Conservation (phyloP, 164 flowering plant species). For the Santalum album region DNA sequence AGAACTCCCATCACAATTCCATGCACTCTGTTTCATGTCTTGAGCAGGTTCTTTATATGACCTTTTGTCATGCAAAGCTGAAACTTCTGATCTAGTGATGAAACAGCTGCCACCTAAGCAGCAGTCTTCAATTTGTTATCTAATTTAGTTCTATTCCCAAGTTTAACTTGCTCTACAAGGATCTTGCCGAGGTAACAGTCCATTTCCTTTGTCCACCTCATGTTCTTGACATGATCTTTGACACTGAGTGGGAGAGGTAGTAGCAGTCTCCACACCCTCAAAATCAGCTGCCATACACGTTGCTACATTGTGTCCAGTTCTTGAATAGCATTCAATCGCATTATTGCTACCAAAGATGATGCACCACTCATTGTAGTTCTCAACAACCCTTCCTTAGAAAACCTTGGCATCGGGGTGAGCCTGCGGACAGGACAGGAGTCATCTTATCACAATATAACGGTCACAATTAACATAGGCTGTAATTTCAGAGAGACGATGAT, state of each 20-base stretch:
- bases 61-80: conserved; percentile 10
- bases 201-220: conserved; percentile 17
- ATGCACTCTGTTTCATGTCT: conserved; percentile 13
- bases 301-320: not conserved
- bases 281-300: not conserved
- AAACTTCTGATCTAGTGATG: conserved; percentile 10
- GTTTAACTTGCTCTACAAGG: conserved; percentile 15
- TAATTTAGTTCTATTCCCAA: conserved; percentile 11
- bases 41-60: conserved; percentile 12
- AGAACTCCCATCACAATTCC: conserved; percentile 13
- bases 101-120: conserved; percentile 10
- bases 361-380: conserved; percentile 12
- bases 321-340: conserved; percentile 4
- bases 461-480: not conserved
- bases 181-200: conserved; percentile 8
- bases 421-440: conserved; percentile 1
- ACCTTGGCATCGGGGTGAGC: conserved; percentile 11
- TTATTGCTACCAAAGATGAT: conserved; percentile 9
- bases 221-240: conserved; percentile 8
- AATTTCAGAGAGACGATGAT: not conserved
- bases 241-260: not conserved
- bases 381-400: conserved; percentile 9
- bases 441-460: not conserved
- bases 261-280: conserved; percentile 3
- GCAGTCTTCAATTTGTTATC: conserved; percentile 9